Evolutionary conservation across 305 asterid species (phyloP).

Genomic region (Fraxinus sp.): DNA sequence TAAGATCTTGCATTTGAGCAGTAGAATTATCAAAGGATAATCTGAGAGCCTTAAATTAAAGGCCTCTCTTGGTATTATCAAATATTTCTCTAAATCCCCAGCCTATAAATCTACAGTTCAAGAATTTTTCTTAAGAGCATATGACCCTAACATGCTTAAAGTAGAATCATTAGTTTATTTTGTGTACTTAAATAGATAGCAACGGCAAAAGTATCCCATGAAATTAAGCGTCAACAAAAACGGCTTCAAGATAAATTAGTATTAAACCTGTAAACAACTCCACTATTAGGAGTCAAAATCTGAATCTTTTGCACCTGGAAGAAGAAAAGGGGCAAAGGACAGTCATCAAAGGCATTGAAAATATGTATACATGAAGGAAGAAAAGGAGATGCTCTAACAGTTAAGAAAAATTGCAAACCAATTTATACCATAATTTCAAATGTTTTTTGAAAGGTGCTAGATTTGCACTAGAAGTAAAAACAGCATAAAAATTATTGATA

Average conservation of each 20-base stretch:
- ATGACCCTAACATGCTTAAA: background rate
- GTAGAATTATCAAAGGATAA: background rate
- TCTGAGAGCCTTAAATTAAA: background rate
- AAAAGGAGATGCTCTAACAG: background rate
- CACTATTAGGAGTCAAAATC: conserved; percentile 85
- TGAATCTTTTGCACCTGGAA: conserved; percentile 93
- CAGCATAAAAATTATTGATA: background rate
- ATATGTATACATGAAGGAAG: background rate
- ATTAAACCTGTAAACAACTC: conserved; percentile 86
- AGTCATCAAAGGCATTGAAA: background rate
- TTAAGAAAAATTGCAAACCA: background rate
- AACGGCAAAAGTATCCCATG: background rate
- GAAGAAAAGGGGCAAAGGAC: conserved; percentile 7
- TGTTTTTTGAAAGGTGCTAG: background rate
- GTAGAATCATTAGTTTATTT: background rate
- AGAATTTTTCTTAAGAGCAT: background rate
- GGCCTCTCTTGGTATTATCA: background rate
- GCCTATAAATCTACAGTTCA: background rate
- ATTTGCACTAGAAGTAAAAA: background rate
- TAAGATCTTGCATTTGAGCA: background rate
- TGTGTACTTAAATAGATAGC: background rate
- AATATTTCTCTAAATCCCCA: background rate
- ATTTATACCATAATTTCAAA: background rate
- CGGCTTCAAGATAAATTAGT: background rate
- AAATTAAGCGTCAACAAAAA: background rate